Percentiles rank a stretch among this genome's conserved stretches.
phyloP scores from a whole-genome alignment of 345 rosid genomes.

The Cardiospermum halicacabum region DNA sequence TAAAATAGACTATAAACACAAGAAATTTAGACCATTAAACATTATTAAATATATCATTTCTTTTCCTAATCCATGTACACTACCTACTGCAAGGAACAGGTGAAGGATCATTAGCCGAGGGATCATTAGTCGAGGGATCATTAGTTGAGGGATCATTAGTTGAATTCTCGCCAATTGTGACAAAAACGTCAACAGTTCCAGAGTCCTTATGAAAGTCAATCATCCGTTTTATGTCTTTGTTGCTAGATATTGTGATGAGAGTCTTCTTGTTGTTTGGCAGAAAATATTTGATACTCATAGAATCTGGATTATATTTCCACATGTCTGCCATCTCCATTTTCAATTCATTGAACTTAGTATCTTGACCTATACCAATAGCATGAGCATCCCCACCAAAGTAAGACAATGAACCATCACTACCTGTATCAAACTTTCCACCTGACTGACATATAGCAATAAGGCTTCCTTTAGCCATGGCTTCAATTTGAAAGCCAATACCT shows the following conservation, averaged over 20 bases:
- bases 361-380: slow-evolving; percentile 34
- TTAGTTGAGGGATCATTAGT: slow-evolving; percentile 11
- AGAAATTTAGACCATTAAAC: background rate
- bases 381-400: slow-evolving; percentile 60
- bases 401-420: slow-evolving; percentile 33
- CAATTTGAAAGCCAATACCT: background rate
- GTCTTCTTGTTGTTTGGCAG: slow-evolving; percentile 45
- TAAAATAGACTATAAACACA: background rate
- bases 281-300: slow-evolving; percentile 46
- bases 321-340: slow-evolving; percentile 47
- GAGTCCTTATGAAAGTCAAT: slow-evolving; percentile 40
- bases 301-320: slow-evolving; percentile 32
- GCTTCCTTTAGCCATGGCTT: slow-evolving; percentile 40
- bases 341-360: slow-evolving; percentile 41
- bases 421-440: slow-evolving; percentile 43
- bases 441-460: slow-evolving; percentile 51
- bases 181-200: slow-evolving; percentile 39
- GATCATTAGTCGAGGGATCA: slow-evolving; percentile 10
- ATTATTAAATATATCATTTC: background rate
- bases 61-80: background rate
- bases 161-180: slow-evolving; percentile 16
- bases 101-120: slow-evolving; percentile 11
- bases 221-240: slow-evolving; percentile 45
- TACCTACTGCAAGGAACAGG: slow-evolving; percentile 24
- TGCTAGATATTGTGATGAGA: slow-evolving; percentile 38